Percentiles rank a stretch among this genome's conserved stretches.
phyloP scores from a whole-genome alignment of 169 alveolate genomes.

The Eimeria maxima region DNA sequence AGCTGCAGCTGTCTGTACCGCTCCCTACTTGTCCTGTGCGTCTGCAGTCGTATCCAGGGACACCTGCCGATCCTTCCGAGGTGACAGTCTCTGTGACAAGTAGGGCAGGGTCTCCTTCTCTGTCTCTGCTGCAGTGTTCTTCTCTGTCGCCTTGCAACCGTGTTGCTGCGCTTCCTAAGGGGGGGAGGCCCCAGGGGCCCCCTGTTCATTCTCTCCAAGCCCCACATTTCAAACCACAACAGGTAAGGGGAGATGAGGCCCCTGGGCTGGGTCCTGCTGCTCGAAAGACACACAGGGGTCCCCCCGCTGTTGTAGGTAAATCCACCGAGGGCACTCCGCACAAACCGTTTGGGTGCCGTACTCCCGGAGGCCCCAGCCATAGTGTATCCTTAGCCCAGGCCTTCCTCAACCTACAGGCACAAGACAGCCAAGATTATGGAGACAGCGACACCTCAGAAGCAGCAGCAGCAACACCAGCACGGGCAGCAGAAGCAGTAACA shows the following conservation, averaged over 20 bases:
- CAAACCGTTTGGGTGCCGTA: background rate
- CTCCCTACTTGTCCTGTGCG: background rate
- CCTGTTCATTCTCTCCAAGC: constrained; percentile 24
- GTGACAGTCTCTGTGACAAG: background rate
- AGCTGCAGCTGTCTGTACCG: background rate
- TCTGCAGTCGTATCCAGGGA: constrained; percentile 2
- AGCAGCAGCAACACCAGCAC: background rate
- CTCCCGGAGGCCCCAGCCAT: constrained; percentile 32
- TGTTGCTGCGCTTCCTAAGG: background rate
- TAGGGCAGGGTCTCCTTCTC: background rate
- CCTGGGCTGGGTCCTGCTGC: background rate
- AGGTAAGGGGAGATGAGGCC: constrained; percentile 28
- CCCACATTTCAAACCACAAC: constrained; percentile 28
- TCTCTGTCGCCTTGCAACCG: background rate
- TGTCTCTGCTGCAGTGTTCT: background rate
- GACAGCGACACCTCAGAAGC: background rate
- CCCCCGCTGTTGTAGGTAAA: background rate
- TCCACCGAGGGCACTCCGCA: background rate
- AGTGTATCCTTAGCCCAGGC: constrained; percentile 10
- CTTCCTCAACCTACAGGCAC: constrained; percentile 12
- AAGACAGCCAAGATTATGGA: background rate
- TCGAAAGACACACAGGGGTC: background rate
- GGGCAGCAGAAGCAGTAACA: background rate
- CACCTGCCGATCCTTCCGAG: background rate
- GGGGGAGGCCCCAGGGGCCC: constrained; percentile 23